phyloP scores from a whole-genome alignment of 129 eudicot genomes.

The Glebionis coronaria region DNA sequence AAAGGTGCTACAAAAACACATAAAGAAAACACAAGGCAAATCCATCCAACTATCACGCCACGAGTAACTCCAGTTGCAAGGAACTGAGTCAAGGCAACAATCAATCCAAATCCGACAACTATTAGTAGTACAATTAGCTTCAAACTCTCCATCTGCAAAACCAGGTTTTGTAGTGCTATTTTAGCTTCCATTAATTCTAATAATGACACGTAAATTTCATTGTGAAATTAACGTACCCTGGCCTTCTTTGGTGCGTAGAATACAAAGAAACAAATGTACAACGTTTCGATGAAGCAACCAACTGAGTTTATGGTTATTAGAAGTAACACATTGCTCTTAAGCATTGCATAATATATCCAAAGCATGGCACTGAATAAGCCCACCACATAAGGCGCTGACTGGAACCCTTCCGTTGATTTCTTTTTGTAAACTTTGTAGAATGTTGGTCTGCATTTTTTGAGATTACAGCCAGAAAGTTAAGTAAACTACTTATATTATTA shows the following conservation, averaged over 20 bases:
- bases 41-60: slow-evolving; percentile 67
- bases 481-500: background rate
- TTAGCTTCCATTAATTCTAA: background rate
- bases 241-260: slow-evolving; percentile 49
- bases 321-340: slow-evolving; percentile 50
- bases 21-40: slow-evolving; percentile 65
- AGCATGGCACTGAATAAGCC: slow-evolving; percentile 72
- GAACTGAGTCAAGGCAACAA: slow-evolving; percentile 48
- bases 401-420: slow-evolving; percentile 71
- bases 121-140: slow-evolving; percentile 38
- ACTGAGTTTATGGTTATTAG: slow-evolving; percentile 62
- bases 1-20: slow-evolving; percentile 81
- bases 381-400: slow-evolving; percentile 63
- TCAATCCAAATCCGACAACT: slow-evolving; percentile 52
- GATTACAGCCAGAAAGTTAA: background rate
- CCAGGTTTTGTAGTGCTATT: background rate
- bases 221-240: slow-evolving; percentile 10
- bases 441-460: slow-evolving; percentile 46
- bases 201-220: background rate
- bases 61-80: slow-evolving; percentile 37
- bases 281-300: slow-evolving; percentile 54
- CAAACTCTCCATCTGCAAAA: slow-evolving; percentile 48
- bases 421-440: slow-evolving; percentile 59
- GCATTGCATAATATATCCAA: slow-evolving; percentile 65
- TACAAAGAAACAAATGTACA: slow-evolving; percentile 53